A percentile compares a stretch with the other conserved stretches of the same genome.
phyloP scores from a whole-genome alignment of 352 stramenopile genomes.

The Salisapilia sapeloensis region DNA sequence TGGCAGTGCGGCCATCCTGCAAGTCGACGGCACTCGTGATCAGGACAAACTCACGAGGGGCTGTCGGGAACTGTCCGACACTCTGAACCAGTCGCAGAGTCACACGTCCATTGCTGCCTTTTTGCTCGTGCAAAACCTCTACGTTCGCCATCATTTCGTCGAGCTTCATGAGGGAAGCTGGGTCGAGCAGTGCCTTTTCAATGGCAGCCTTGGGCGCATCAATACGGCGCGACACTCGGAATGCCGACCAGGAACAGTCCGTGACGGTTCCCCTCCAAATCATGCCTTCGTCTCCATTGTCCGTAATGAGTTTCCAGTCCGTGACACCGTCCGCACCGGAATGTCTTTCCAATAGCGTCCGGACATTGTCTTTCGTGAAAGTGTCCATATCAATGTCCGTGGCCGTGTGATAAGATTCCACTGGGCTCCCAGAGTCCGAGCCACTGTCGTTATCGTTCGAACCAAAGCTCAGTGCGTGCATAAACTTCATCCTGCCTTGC shows the following conservation, averaged over 20 bases:
- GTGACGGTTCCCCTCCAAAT: slow-evolving; percentile 55
- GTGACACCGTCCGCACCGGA: slow-evolving; percentile 43
- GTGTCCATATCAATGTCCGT: slow-evolving; percentile 49
- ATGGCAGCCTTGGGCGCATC: slow-evolving; percentile 32
- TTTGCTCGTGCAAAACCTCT: slow-evolving; percentile 28
- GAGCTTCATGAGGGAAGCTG: slow-evolving; percentile 40
- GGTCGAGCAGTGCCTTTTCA: slow-evolving; percentile 38
- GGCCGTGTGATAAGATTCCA: too few species aligned
- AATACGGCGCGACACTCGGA: slow-evolving; percentile 39
- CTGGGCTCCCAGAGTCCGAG: too few species aligned
- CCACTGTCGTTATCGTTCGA: too few species aligned
- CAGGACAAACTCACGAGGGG: slow-evolving; percentile 54
- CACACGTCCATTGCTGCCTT: slow-evolving; percentile 29
- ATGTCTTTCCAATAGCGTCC: slow-evolving; percentile 43
- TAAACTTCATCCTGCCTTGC: too few species aligned
- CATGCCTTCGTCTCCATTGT: slow-evolving; percentile 16
- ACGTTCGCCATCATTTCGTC: slow-evolving; percentile 69
- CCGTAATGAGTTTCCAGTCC: slow-evolving; percentile 48
- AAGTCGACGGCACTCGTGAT: slow-evolving; percentile 37
- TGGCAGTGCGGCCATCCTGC: slow-evolving; percentile 30
- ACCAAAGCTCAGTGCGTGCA: too few species aligned
- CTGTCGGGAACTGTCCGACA: slow-evolving; percentile 64
- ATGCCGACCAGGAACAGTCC: slow-evolving; percentile 43
- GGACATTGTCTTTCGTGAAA: slow-evolving; percentile 44
- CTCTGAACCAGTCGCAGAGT: slow-evolving; percentile 53